Conservation (phyloP, 805 yeast species). For the Metschnikowia gelsemii region DNA sequence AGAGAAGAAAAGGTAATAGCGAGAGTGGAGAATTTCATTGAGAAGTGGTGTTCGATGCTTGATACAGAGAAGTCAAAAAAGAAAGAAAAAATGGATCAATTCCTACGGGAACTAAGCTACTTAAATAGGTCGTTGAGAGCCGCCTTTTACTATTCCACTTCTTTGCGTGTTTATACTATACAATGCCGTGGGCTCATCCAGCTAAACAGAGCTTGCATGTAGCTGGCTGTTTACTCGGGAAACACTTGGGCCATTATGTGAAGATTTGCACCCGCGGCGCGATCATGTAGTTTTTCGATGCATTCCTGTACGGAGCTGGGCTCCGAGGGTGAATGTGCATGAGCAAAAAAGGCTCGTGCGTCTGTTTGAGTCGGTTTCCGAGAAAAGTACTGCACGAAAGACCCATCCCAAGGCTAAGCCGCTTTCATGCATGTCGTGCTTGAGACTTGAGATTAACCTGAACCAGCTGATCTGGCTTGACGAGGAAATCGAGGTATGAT, state of each 20-base stretch:
- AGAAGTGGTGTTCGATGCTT: background rate
- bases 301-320: background rate
- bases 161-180: background rate
- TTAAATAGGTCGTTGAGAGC: too few species aligned
- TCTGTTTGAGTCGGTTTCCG: background rate
- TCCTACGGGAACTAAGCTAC: background rate
- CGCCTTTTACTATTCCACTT: background rate
- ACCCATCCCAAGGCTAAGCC: too few species aligned
- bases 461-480: too few species aligned
- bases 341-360: conserved; percentile 1
- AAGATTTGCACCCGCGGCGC: conserved; percentile 10
- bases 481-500: too few species aligned
- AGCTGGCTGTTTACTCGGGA: conserved; percentile 6
- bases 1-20: conserved; percentile 7
- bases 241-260: background rate
- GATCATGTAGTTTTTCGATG: background rate
- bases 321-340: conserved; percentile 5
- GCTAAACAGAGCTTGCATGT: background rate
- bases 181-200: background rate
- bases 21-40: conserved; percentile 12
- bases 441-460: too few species aligned
- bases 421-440: too few species aligned
- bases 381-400: background rate
- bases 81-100: background rate
- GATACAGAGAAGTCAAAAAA: too few species aligned